Base-by-base conservation (phyloP, 768 basidiomycete species). In the Suillus subalutaceus region DNA sequence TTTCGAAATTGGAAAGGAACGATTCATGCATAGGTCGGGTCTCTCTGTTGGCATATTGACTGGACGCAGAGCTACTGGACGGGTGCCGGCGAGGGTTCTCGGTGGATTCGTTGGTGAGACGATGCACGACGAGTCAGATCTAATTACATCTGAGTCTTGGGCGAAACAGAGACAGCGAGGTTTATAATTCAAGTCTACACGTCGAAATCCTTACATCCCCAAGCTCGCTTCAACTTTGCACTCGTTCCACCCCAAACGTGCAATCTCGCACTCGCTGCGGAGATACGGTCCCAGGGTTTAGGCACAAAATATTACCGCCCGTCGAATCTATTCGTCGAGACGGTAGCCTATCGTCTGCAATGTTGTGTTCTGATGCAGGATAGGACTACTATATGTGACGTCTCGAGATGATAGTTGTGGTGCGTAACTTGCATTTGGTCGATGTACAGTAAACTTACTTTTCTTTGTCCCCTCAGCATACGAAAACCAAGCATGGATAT, bases 221-320 rank as follows among this genome's bases (percentile, higher is more conserved):
- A 44, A 44, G 44, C n/a, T 0, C 20, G 44, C 20, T 44, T 44
- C 43, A 20, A 20, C 8, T 43, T 43, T 16, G 16, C 7, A 43
- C 2, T 16, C 7, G 16, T 43, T 43, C 18, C 43, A n/a, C n/a
- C 52, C 74, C 76, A 15, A 70, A 75, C 1, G 70, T 72, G 15
- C 72, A 73, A 50, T 62, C 44, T 16, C 64, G 69, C 26, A 3
- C 74, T 72, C 35, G 67, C 63, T 4, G 69, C 1, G 72, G 69
- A 18, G 69, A 69, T 32, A 62, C 70, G 13, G 59, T 77, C 4
- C 75, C 75, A 12, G 68, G 66, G 26, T 75, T 72, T 30, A 63
- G 64, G 3, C 75, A 78, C 55, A 65, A 68, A 38, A 40, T 65
- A 6, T 66, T 59, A 20, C 67, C 75, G 40, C 73, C 75, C 6